These are phyloP conservation scores for Neopestalotiopsis rosae DNA, from an alignment of 2,329 filamentous ascomycete genomes.

Conservation along the genomic window DNA sequence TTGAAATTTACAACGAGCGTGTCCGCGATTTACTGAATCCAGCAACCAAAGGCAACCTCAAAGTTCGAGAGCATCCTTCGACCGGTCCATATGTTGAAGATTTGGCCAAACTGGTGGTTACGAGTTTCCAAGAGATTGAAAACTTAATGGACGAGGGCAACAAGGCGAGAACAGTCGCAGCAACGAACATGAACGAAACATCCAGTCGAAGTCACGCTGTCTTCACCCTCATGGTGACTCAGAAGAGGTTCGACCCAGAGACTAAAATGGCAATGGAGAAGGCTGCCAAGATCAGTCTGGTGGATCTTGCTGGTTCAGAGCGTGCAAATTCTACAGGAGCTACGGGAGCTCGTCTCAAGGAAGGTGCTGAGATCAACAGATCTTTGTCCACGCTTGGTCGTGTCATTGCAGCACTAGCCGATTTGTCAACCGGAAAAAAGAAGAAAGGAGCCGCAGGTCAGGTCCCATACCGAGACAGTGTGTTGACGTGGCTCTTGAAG, in stretches of 20 bases:
- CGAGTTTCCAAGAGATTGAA: slow-evolving; percentile 94
- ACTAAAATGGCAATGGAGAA: slow-evolving; percentile 98
- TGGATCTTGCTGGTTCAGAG: slow-evolving; percentile 97
- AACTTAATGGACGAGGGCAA: slow-evolving; percentile 99
- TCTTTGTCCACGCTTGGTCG: slow-evolving; percentile 95
- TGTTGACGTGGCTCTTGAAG: slow-evolving; percentile 95
- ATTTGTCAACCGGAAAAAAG: slow-evolving; percentile 85
- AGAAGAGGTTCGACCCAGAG: slow-evolving; percentile 88
- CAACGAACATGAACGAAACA: slow-evolving; percentile 99
- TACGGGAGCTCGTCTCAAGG: slow-evolving; percentile 91
- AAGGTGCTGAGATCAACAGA: slow-evolving; percentile 97
- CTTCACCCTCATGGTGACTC: slow-evolving; percentile 93
- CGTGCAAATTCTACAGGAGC: slow-evolving; percentile 96
- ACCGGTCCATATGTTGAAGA: slow-evolving; percentile 98
- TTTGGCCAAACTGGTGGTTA: slow-evolving; percentile 90
- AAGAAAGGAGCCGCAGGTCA: slow-evolving; percentile 72
- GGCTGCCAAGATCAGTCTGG: slow-evolving; percentile 95
- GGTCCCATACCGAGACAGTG: slow-evolving; percentile 96
- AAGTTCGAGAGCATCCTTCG: slow-evolving; percentile 96
- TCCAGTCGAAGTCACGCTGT: slow-evolving; percentile 98
- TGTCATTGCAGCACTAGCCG: slow-evolving; percentile 94
- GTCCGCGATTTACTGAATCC: slow-evolving; percentile 96
- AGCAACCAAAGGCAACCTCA: slow-evolving; percentile 92
- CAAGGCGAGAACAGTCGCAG: slow-evolving; percentile 95
- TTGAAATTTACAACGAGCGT: slow-evolving; percentile 99